Evolutionary conservation across 306 rosid genomes (phyloP).

Genomic region (Trichosanthes cucumerina): DNA sequence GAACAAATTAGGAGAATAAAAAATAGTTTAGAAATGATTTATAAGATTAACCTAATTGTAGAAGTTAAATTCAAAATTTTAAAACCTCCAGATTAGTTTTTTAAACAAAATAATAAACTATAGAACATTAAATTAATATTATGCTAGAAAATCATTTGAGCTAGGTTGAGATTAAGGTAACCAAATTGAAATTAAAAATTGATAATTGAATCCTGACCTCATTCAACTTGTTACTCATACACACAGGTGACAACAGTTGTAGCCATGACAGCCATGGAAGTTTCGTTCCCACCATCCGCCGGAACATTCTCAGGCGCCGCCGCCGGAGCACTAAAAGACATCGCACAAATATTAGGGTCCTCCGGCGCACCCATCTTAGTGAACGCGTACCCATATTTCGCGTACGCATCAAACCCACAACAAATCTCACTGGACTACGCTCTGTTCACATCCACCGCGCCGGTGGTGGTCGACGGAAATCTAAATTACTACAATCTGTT

Average conservation of each 20-base stretch:
- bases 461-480: constrained; percentile 8
- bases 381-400: constrained; percentile 24
- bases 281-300: constrained; percentile 17
- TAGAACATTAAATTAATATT: too few relatives aligned
- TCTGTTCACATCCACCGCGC: not conserved
- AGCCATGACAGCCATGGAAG: not conserved
- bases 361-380: not conserved
- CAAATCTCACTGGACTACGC: constrained; percentile 11
- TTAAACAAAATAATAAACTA: too few relatives aligned
- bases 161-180: too few relatives aligned
- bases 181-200: too few relatives aligned
- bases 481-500: constrained; percentile 18
- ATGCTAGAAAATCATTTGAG: too few relatives aligned
- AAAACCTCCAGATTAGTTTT: too few relatives aligned
- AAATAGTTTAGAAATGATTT: too few relatives aligned
- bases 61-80: too few relatives aligned
- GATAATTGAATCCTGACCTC: too few relatives aligned
- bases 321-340: not conserved
- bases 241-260: constrained; percentile 23
- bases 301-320: not conserved
- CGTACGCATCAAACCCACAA: constrained; percentile 7
- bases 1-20: too few relatives aligned
- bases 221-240: not conserved
- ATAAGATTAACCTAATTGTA: too few relatives aligned
- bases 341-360: not conserved